Conservation (phyloP, 1,284 basidiomycete species). For the Ceratobasidium theobromae region DNA sequence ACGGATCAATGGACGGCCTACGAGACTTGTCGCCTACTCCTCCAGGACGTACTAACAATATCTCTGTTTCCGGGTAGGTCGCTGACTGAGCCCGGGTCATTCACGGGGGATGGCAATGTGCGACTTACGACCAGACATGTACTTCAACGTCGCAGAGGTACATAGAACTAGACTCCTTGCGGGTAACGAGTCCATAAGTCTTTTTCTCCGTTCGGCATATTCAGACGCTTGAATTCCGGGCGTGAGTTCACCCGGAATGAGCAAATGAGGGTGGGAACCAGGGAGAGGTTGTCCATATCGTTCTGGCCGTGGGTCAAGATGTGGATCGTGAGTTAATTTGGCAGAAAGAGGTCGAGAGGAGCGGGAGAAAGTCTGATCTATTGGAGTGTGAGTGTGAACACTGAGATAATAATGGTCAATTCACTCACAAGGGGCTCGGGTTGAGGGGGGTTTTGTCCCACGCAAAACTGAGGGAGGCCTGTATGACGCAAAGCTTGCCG, state of each 20-base stretch:
- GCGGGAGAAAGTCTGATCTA: too few species aligned
- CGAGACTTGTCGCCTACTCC: background rate
- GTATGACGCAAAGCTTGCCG: too few species aligned
- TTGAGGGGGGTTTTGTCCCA: too few species aligned
- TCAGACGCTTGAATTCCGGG: constrained; percentile 82
- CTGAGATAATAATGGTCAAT: too few species aligned
- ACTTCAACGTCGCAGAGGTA: constrained; percentile 57
- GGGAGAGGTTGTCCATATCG: constrained; percentile 74
- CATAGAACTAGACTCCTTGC: constrained; percentile 77
- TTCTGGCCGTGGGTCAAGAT: background rate
- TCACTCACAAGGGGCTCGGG: too few species aligned
- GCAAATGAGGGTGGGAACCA: constrained; percentile 76
- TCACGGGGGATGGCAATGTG: constrained; percentile 2
- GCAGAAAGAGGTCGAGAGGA: too few species aligned
- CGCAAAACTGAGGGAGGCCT: too few species aligned
- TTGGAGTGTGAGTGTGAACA: too few species aligned
- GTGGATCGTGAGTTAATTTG: background rate
- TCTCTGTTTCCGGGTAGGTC: constrained; percentile 37
- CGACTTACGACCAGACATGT: constrained; percentile 81
- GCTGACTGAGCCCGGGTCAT: background rate
- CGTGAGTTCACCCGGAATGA: constrained; percentile 70
- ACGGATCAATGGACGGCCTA: constrained; percentile 31
- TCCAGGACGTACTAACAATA: constrained; percentile 50
- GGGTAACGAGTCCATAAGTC: constrained; percentile 77
- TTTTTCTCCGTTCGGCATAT: constrained; percentile 75